Evolutionary conservation across 208 protist genomes (phyloP).

Genomic region (Polymyxa betae): DNA sequence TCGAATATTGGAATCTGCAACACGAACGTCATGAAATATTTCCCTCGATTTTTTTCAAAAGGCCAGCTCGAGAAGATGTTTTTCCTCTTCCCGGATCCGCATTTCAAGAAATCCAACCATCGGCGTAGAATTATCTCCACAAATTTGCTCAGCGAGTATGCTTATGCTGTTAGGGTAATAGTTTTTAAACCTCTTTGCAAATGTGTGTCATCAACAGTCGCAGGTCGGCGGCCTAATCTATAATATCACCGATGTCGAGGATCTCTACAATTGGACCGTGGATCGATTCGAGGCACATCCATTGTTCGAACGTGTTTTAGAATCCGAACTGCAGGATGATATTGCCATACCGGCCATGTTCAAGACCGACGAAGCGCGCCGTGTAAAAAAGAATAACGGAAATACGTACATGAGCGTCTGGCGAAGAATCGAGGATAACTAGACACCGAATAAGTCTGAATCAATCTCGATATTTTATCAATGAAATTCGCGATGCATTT

Average conservation of each 20-base stretch:
- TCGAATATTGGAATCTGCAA: constrained; percentile 49
- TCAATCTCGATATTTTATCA: no score
- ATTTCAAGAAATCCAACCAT: constrained; percentile 64
- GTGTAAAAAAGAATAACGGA: constrained; percentile 46
- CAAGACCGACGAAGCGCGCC: constrained; percentile 29
- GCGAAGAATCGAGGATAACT: neutral
- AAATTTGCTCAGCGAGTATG: constrained; percentile 58
- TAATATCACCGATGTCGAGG: constrained; percentile 66
- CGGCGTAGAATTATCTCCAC: constrained; percentile 57
- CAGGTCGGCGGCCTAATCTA: constrained; percentile 58
- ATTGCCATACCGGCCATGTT: constrained; percentile 42
- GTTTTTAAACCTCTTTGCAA: neutral
- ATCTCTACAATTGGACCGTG: constrained; percentile 62
- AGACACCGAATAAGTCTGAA: no score
- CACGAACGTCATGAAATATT: constrained; percentile 61
- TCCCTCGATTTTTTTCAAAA: constrained; percentile 51
- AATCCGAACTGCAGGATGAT: neutral
- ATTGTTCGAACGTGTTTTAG: constrained; percentile 51
- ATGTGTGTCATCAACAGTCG: neutral
- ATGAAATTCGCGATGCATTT: no score
- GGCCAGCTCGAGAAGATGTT: constrained; percentile 64
- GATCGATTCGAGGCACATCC: constrained; percentile 58
- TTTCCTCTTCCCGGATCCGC: constrained; percentile 66
- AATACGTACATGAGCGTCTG: constrained; percentile 27
- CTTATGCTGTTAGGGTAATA: constrained; percentile 39